Conservation (phyloP, 2,329 filamentous ascomycete species). For the Plectosphaerella plurivora region DNA sequence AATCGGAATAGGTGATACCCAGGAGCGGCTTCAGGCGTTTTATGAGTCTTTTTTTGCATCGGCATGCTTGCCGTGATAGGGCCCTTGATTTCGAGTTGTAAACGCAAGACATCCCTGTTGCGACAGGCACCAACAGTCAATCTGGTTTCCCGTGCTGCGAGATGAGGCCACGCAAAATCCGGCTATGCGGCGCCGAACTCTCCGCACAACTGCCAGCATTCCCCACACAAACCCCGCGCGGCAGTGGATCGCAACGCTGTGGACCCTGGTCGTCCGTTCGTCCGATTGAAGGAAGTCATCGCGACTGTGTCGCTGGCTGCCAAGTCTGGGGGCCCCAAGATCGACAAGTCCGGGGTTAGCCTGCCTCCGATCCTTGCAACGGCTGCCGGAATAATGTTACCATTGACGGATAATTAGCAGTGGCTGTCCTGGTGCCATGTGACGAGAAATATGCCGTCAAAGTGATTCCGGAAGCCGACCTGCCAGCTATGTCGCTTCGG, state of each 20-base stretch:
- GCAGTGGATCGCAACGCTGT: background rate
- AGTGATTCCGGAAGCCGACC: no score
- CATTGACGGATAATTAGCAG: no score
- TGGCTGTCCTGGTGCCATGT: no score
- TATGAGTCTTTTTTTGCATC: background rate
- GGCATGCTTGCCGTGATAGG: no score
- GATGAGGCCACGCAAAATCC: no score
- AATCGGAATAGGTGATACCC: conserved; percentile 59
- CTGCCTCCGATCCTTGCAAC: background rate
- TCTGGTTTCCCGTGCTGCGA: no score
- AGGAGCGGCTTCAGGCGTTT: background rate
- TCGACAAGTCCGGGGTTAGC: background rate
- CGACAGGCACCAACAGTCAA: no score
- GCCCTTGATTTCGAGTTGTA: no score
- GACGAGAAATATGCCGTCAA: no score
- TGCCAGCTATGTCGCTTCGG: background rate
- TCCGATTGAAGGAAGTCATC: conserved; percentile 5
- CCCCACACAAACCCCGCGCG: conserved; percentile 2
- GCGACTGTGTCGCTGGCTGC: background rate
- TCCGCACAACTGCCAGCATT: background rate
- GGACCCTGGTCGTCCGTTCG: background rate
- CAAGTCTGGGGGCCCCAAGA: background rate
- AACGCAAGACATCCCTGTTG: no score
- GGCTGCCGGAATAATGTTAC: background rate
- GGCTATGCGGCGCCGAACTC: no score